phyloP scores from a whole-genome alignment of 345 rosid genomes.

The Linum trigynum region DNA sequence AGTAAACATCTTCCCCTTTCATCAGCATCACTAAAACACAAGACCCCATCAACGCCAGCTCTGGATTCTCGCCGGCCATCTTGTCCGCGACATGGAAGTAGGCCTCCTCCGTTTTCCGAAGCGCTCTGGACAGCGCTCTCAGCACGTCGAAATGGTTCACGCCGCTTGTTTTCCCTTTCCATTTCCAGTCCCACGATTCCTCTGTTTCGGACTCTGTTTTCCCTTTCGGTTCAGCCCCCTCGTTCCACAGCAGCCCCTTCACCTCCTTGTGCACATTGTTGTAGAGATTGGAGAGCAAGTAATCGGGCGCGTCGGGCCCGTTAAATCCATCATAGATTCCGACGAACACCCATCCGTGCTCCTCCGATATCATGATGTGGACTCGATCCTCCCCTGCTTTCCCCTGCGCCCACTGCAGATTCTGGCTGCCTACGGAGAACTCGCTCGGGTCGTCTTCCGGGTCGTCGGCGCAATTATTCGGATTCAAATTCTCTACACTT shows the following conservation, averaged over 20 bases:
- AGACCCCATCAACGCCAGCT: conserved; percentile 7
- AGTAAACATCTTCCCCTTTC: conserved; percentile 9
- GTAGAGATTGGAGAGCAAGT: conserved; percentile 78
- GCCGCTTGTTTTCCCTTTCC: not conserved
- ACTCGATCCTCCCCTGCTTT: conserved; percentile 98
- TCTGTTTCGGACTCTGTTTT: too few relatives aligned
- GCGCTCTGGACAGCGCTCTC: conserved; percentile 3
- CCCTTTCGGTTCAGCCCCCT: conserved; percentile 38
- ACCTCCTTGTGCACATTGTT: conserved; percentile 79
- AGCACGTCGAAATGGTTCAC: conserved; percentile 4
- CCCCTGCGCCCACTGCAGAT: conserved; percentile 99
- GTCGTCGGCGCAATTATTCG: not conserved
- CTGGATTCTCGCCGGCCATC: conserved; percentile 7
- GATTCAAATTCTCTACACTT: too few relatives aligned
- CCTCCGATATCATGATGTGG: conserved; percentile 96
- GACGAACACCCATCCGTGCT: conserved; percentile 94
- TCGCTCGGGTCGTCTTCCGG: conserved; percentile 1
- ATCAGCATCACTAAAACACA: conserved; percentile 10
- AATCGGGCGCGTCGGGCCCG: conserved; percentile 98
- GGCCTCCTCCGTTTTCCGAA: conserved; percentile 7
- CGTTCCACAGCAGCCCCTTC: conserved; percentile 89
- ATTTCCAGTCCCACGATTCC: not conserved
- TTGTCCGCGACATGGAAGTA: not conserved
- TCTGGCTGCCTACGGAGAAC: conserved; percentile 29
- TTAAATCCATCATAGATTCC: conserved; percentile 98